Evolutionary conservation across 352 stramenopile genomes (phyloP).

Genomic region (Globisporangium orthogonon): DNA sequence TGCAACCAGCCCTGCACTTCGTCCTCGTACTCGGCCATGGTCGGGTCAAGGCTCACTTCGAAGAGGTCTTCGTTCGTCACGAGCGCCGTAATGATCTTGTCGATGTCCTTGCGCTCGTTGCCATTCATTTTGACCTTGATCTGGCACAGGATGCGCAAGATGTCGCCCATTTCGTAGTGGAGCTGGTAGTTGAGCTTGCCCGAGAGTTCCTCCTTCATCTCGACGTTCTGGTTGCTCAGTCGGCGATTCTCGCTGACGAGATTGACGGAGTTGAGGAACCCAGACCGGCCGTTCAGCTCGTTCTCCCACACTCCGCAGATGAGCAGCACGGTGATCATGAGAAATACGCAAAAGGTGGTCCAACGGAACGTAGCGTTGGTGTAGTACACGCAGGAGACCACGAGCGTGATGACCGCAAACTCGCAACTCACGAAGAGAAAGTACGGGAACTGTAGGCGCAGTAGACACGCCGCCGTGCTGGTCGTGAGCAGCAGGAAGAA

Average conservation of each 20-base stretch:
- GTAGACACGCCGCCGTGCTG: conserved; percentile 28
- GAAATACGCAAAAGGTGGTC: conserved; percentile 26
- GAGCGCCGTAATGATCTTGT: conserved; percentile 68
- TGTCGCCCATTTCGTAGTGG: conserved; percentile 71
- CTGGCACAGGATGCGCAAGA: conserved; percentile 61
- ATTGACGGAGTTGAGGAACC: conserved; percentile 52
- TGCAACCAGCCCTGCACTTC: conserved; percentile 67
- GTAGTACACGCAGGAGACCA: conserved; percentile 21
- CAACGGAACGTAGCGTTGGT: conserved; percentile 14
- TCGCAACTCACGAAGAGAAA: conserved; percentile 31
- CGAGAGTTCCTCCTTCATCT: conserved; percentile 60
- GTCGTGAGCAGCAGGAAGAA: conserved; percentile 37
- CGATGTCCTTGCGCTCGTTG: conserved; percentile 42
- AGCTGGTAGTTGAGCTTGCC: conserved; percentile 57
- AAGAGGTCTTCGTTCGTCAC: conserved; percentile 62
- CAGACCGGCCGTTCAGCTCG: conserved; percentile 31
- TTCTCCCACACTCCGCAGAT: conserved; percentile 36
- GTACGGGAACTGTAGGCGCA: conserved; percentile 54
- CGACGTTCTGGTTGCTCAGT: conserved; percentile 59
- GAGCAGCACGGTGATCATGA: conserved; percentile 25
- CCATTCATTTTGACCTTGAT: conserved; percentile 58
- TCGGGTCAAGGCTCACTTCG: conserved; percentile 43
- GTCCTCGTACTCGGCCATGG: conserved; percentile 55
- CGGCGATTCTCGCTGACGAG: conserved; percentile 48
- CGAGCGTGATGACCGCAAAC: conserved; percentile 26